A percentile compares a stretch with the other conserved stretches of the same genome.
phyloP scores from a whole-genome alignment of 2,329 filamentous ascomycete species.

The Pseudogymnoascus sp. region DNA sequence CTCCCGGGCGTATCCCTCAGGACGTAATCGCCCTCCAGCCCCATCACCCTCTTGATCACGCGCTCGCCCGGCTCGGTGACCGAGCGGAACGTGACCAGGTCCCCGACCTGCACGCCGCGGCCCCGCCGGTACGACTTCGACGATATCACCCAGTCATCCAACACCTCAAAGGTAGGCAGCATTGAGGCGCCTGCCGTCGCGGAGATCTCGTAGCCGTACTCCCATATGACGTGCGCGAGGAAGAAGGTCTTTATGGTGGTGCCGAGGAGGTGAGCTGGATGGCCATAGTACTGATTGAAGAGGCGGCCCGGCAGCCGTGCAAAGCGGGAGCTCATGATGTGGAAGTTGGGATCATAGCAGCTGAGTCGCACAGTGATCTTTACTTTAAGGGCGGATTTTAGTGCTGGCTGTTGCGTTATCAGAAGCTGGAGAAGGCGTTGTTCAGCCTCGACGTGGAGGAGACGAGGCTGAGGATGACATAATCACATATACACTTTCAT shows the following conservation, averaged over 20 bases:
- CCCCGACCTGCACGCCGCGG: constrained; percentile 64
- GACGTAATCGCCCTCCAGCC: constrained; percentile 57
- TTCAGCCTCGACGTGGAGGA: background rate
- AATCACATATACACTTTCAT: background rate
- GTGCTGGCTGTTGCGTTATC: background rate
- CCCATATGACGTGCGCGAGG: constrained; percentile 43
- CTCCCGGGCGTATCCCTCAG: constrained; percentile 52
- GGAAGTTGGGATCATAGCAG: background rate
- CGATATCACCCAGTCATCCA: constrained; percentile 62
- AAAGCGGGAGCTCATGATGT: background rate
- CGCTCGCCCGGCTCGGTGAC: constrained; percentile 54
- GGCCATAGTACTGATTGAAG: constrained; percentile 16
- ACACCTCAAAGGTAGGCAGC: constrained; percentile 71
- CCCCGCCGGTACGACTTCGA: constrained; percentile 64
- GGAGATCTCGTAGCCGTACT: constrained; percentile 56
- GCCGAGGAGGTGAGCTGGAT: constrained; percentile 33
- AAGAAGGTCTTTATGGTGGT: constrained; percentile 41
- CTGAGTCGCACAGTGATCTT: background rate
- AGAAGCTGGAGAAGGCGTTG: background rate
- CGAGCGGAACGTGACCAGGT: constrained; percentile 72
- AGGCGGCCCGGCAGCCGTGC: background rate
- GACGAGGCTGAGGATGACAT: constrained; percentile 6
- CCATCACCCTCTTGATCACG: constrained; percentile 62
- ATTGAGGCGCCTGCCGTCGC: constrained; percentile 70
- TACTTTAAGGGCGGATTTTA: background rate